Conservation (phyloP, 1,284 basidiomycete species). For the Ustilago curta region DNA sequence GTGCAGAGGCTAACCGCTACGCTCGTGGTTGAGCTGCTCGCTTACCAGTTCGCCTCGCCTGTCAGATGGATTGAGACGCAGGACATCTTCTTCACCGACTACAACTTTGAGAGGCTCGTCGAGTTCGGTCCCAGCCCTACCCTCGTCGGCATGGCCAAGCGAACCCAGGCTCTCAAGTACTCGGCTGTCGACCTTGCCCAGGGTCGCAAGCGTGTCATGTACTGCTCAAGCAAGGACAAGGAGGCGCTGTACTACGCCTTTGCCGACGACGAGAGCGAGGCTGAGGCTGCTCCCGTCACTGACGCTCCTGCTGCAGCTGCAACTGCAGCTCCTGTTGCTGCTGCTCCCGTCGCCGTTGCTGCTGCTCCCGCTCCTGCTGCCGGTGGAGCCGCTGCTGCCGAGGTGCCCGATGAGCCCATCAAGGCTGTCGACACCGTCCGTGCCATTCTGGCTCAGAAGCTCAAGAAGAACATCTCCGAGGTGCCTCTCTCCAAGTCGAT, state of each 20-base stretch:
- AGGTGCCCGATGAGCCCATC: constrained; percentile 88
- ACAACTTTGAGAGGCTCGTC: constrained; percentile 90
- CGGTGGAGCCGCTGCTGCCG: constrained; percentile 73
- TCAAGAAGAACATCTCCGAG: constrained; percentile 93
- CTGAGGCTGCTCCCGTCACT: constrained; percentile 71
- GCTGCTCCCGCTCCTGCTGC: constrained; percentile 72
- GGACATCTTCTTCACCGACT: constrained; percentile 88
- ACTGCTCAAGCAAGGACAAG: constrained; percentile 92
- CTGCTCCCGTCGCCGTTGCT: constrained; percentile 71
- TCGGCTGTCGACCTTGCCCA: constrained; percentile 88
- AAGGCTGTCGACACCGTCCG: constrained; percentile 90
- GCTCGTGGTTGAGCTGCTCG: constrained; percentile 93
- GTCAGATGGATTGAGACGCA: constrained; percentile 99
- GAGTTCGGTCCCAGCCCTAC: constrained; percentile 97
- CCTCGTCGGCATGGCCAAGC: constrained; percentile 92
- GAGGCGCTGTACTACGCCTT: constrained; percentile 99
- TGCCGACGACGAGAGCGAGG: constrained; percentile 79
- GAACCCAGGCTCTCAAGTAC: constrained; percentile 96
- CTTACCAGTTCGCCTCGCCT: constrained; percentile 82
- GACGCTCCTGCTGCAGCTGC: constrained; percentile 67
- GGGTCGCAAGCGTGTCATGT: constrained; percentile 82
- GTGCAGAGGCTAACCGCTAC: constrained; percentile 93
- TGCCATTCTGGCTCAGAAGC: constrained; percentile 93
- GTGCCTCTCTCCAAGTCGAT: constrained; percentile 93
- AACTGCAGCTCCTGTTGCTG: constrained; percentile 67